These are phyloP conservation scores for Leishmania aethiopica DNA, from an alignment of 208 protist genomes.

Conservation along the genomic window DNA sequence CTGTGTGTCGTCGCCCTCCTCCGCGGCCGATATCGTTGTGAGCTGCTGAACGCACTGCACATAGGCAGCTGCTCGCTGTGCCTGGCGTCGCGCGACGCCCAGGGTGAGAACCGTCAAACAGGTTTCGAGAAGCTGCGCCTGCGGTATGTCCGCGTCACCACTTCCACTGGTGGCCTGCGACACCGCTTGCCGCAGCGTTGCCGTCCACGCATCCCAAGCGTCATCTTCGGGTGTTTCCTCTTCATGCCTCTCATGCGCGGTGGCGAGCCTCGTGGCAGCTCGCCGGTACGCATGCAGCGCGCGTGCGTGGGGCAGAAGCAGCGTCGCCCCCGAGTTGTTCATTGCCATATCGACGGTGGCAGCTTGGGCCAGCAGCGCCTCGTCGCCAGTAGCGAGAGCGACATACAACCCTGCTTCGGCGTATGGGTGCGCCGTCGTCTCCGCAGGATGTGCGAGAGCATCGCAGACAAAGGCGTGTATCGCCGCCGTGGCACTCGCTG, in stretches of 20 bases:
- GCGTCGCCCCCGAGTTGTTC: neutral
- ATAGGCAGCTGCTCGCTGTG: slow-evolving; percentile 11
- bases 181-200: neutral
- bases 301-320: slow-evolving; percentile 2
- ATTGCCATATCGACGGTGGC: slow-evolving; percentile 1
- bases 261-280: neutral
- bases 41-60: slow-evolving; percentile 13
- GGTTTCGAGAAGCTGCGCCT: slow-evolving; percentile 6
- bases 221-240: slow-evolving; percentile 10
- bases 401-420: slow-evolving; percentile 28
- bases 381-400: slow-evolving; percentile 16
- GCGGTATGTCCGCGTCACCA: neutral
- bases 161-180: neutral
- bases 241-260: neutral
- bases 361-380: slow-evolving; percentile 16
- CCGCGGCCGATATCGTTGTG: neutral
- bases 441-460: neutral
- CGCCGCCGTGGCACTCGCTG: neutral
- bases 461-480: neutral
- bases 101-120: slow-evolving; percentile 17
- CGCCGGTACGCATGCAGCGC: slow-evolving; percentile 10
- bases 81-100: slow-evolving; percentile 7
- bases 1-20: neutral
- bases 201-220: slow-evolving; percentile 5
- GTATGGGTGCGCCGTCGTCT: neutral